These are phyloP conservation scores for Arthrobotrys pseudoclavata DNA, from an alignment of 2,329 filamentous ascomycete species.

Conservation along the genomic window DNA sequence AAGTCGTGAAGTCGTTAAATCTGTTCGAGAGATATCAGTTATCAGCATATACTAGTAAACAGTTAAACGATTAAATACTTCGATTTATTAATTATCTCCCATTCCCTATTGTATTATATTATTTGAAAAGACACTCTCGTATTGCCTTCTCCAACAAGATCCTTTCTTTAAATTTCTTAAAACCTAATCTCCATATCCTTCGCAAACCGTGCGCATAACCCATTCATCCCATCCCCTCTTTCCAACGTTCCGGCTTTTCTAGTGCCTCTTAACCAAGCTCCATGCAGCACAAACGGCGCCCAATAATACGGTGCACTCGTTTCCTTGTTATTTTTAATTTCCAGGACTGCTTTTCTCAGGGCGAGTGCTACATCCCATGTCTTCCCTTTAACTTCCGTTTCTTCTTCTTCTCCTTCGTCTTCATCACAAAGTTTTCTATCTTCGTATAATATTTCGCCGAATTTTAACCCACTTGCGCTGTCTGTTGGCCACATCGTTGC, in stretches of 20 bases:
- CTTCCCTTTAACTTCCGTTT: not conserved
- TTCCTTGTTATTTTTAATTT: conserved; percentile 36
- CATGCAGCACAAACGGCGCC: conserved; percentile 47
- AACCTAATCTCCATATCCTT: conserved; percentile 38
- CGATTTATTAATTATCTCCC: no score
- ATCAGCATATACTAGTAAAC: no score
- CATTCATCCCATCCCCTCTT: conserved; percentile 40
- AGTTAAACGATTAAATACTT: no score
- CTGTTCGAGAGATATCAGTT: no score
- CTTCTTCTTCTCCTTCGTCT: not conserved
- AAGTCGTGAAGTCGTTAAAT: no score
- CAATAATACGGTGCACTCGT: conserved; percentile 53
- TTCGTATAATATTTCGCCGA: conserved; percentile 42
- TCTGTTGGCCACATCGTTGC: conserved; percentile 56
- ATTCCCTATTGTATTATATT: no score
- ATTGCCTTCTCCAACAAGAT: no score
- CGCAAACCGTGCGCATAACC: conserved; percentile 42
- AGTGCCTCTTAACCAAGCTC: conserved; percentile 45
- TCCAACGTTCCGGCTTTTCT: conserved; percentile 15
- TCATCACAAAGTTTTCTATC: conserved; percentile 5
- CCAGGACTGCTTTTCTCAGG: conserved; percentile 25
- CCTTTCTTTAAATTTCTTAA: no score
- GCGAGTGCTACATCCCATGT: conserved; percentile 42
- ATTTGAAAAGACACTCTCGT: no score
- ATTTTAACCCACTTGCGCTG: conserved; percentile 29